phyloP scores from a whole-genome alignment of 225 moss, liverwort and hornwort genomes.

The Sphagnum tenellum region DNA sequence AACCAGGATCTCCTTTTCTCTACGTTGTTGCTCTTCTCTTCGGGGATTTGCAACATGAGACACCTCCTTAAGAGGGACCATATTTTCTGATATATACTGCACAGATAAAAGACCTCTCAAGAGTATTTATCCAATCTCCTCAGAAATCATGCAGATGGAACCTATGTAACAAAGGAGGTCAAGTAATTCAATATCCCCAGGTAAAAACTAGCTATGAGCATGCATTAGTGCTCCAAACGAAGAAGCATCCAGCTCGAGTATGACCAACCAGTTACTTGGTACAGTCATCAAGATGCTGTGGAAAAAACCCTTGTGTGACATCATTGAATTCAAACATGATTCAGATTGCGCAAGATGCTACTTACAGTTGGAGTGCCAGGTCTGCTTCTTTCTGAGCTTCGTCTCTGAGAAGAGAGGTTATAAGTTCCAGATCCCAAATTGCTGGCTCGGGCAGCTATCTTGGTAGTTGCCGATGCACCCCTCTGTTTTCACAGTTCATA shows the following conservation, averaged over 20 bases:
- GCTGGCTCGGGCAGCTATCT: conserved; percentile 55
- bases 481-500: conserved; percentile 29
- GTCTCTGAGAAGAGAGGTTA: conserved; percentile 46
- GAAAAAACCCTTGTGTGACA: no score
- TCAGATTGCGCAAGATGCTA: background rate
- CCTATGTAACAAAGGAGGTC: no score
- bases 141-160: no score
- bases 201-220: no score
- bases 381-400: conserved; percentile 62
- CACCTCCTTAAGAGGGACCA: conserved; percentile 42
- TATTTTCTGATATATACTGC: conserved; percentile 38
- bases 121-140: no score
- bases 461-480: conserved; percentile 50
- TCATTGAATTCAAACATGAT: no score
- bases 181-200: no score
- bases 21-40: conserved; percentile 71
- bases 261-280: no score
- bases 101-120: background rate
- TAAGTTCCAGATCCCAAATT: conserved; percentile 23
- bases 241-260: no score
- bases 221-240: no score
- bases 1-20: conserved; percentile 49
- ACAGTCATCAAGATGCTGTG: no score
- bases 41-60: conserved; percentile 28
- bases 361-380: conserved; percentile 50